A percentile compares a stretch with the other conserved stretches of the same genome.
Evolutionary conservation across 2,329 filamentous ascomycete genomes (phyloP).

Genomic region (Arthrobotrys pseudoclavata): DNA sequence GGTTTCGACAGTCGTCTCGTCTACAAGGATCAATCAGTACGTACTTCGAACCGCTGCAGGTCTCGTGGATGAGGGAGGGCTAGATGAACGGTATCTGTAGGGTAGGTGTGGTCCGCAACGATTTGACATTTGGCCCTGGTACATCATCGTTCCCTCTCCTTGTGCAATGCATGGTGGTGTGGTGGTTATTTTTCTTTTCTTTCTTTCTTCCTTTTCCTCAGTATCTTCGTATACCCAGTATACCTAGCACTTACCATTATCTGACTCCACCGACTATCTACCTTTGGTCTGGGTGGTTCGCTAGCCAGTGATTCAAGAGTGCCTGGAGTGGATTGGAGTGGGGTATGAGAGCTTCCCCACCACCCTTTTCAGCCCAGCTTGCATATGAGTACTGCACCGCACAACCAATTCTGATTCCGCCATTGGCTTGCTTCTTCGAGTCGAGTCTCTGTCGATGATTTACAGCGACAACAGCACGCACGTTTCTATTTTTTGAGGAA

Average conservation of each 20-base stretch:
- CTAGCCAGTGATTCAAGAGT: slow-evolving; percentile 42
- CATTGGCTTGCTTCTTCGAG: slow-evolving; percentile 37
- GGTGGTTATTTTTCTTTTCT: slow-evolving; percentile 14
- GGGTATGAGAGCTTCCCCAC: slow-evolving; percentile 45
- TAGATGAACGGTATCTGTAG: slow-evolving; percentile 37
- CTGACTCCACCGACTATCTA: slow-evolving; percentile 20
- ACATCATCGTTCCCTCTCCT: slow-evolving; percentile 26
- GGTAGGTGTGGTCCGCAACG: slow-evolving; percentile 58
- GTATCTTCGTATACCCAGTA: slow-evolving; percentile 4
- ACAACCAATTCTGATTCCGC: slow-evolving; percentile 8
- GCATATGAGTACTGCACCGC: slow-evolving; percentile 12
- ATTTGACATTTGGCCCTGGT: slow-evolving; percentile 49
- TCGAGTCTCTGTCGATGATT: slow-evolving; percentile 7
- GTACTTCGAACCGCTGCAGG: slow-evolving; percentile 38
- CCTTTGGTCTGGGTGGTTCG: slow-evolving; percentile 39
- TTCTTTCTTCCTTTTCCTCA: slow-evolving; percentile 18
- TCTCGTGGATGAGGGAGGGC: slow-evolving; percentile 49
- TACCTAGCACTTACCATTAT: background rate
- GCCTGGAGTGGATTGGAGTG: slow-evolving; percentile 35
- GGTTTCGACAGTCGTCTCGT: slow-evolving; percentile 35
- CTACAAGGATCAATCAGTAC: slow-evolving; percentile 37
- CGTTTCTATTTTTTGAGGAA: slow-evolving; percentile 31
- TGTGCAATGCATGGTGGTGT: slow-evolving; percentile 49
- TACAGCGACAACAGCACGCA: slow-evolving; percentile 50
- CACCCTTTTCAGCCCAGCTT: slow-evolving; percentile 42